phyloP scores from a whole-genome alignment of 495 filamentous ascomycete genomes.

The Trichoderma virens region DNA sequence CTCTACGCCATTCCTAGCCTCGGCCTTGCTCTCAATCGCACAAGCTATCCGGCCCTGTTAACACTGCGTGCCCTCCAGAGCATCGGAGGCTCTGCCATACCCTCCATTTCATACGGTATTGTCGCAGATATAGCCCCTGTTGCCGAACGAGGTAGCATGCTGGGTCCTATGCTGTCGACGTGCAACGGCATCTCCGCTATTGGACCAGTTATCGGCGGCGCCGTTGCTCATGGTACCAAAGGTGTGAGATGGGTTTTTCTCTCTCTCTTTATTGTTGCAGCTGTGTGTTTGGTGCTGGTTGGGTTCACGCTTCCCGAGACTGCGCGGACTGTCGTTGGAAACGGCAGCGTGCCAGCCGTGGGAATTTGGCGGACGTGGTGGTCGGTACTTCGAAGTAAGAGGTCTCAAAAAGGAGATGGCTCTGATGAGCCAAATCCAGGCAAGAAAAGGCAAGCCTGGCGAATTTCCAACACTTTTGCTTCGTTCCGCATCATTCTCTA shows the following conservation, averaged over 20 bases:
- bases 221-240: constrained; percentile 7
- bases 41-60: constrained; percentile 37
- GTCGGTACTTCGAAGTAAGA: constrained; percentile 10
- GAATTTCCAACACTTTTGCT: constrained; percentile 11
- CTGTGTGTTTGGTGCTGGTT: constrained; percentile 13
- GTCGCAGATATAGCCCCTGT: constrained; percentile 36
- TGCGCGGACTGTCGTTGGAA: constrained; percentile 33
- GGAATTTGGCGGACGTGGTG: constrained; percentile 20
- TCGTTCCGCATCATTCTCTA: constrained; percentile 17
- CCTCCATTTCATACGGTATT: constrained; percentile 32
- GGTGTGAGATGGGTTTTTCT: constrained; percentile 11
- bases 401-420: neutral
- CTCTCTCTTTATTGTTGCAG: constrained; percentile 13
- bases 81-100: constrained; percentile 37
- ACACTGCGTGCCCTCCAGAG: constrained; percentile 43
- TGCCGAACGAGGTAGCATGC: constrained; percentile 40
- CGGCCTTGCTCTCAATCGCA: constrained; percentile 37
- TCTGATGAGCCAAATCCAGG: constrained; percentile 11
- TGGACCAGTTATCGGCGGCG: constrained; percentile 25
- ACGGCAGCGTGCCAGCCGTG: constrained; percentile 26
- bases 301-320: constrained; percentile 38
- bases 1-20: constrained; percentile 42
- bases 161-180: constrained; percentile 27
- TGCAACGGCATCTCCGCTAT: constrained; percentile 19
- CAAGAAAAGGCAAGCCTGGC: constrained; percentile 9